Evolutionary conservation across 139 green algal species (phyloP), one percentile per base, ranked within the genome.

Genomic region (Dunaliella sp.): DNA sequence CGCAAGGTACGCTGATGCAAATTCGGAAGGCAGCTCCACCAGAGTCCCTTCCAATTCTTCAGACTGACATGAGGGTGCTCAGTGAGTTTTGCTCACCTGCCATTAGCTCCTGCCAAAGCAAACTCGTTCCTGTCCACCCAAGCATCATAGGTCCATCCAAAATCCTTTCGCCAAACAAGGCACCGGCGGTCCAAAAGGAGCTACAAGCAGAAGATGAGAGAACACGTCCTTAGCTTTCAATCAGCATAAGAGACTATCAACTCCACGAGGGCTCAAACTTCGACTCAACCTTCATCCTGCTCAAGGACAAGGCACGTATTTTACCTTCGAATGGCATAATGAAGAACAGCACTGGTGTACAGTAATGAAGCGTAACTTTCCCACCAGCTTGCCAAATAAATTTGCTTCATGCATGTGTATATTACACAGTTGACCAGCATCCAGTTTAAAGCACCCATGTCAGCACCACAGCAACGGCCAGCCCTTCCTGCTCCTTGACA

Each of bases 101-200:
- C 76, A 81, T 81, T 81, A n/a, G 76, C 76, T 24, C 76, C 76
- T 24, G n/a, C 1, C 1, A 37, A 28, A 12, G n/a, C 28, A 34
- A 33, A 37, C 76, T 37, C 76, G 34, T 38, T 33, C 7, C 76
- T 36, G 76, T 81, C 76, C 33, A 81, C 76, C 76, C 76, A 81
- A 2, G 76, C 76, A 81, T 81, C 76, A 34, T 81, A 81, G 1
- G n/a, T 38, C 76, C 76, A 81, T 2, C 76, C 76, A 81, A 38
- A 81, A 33, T 81, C 76, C 31, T 81, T 81, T 24, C 76, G 30
- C 76, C 76, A 81, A 24, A 81, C 76, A 30, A 38, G 76, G 3
- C 26, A 12, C 2, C 34, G 76, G n/a, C 33, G 30, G 34, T 38
- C 33, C 22, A 34, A 34, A 2, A 34, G n/a, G 12, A 38, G 76